Conservation (phyloP, 1,284 basidiomycete species). For the Meira nashicola region DNA sequence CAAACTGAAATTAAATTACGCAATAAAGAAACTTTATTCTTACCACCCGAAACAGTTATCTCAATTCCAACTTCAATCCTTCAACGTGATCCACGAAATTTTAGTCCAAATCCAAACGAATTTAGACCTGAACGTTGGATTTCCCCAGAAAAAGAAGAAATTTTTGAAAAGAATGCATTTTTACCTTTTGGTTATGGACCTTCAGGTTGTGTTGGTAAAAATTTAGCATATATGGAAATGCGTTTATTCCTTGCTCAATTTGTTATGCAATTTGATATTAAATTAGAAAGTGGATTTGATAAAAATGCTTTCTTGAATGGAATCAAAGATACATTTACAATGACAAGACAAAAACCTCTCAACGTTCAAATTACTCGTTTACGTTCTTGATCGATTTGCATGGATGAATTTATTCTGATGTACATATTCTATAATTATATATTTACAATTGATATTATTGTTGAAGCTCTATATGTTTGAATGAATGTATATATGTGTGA, state of each 20-base stretch:
- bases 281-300: constrained; percentile 2
- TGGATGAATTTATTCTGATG: too few relatives aligned
- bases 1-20: background rate
- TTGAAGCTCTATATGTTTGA: too few relatives aligned
- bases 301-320: background rate
- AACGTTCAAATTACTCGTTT: background rate
- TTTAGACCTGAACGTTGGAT: constrained; percentile 11
- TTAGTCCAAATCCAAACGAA: constrained; percentile 3
- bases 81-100: constrained; percentile 23
- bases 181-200: constrained; percentile 9
- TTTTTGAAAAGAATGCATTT: constrained; percentile 6
- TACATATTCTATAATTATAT: too few relatives aligned
- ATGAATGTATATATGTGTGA: too few relatives aligned
- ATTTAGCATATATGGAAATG: constrained; percentile 11
- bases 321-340: constrained; percentile 11
- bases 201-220: constrained; percentile 7
- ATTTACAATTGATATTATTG: too few relatives aligned
- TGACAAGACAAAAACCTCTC: background rate
- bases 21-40: background rate
- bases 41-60: constrained; percentile 10
- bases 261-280: background rate
- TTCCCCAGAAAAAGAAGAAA: background rate
- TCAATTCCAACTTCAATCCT: constrained; percentile 20
- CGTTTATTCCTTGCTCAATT: constrained; percentile 10
- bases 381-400: too few relatives aligned